Conservation (phyloP, 805 yeast genomes). For the Cyberlindnera mississippiensis region DNA sequence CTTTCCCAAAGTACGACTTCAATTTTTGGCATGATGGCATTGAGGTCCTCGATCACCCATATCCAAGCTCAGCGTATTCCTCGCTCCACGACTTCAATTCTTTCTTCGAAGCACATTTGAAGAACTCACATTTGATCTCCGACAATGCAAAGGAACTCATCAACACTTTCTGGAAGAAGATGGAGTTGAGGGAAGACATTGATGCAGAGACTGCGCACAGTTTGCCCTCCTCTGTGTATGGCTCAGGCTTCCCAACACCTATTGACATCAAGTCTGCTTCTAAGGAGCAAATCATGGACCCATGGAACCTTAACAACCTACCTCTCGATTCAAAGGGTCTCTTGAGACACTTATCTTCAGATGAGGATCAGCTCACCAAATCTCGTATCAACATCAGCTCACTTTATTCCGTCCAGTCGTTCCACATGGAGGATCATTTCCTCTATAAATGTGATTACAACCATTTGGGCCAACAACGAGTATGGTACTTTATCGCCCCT, state of each 20-base stretch:
- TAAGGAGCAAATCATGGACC: constrained; percentile 19
- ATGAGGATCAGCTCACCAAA: constrained; percentile 37
- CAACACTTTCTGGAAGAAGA: constrained; percentile 16
- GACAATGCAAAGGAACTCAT: constrained; percentile 23
- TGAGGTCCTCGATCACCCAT: constrained; percentile 36
- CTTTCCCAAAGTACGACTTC: constrained; percentile 40
- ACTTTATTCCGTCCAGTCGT: constrained; percentile 50
- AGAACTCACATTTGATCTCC: constrained; percentile 29
- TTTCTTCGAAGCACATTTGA: constrained; percentile 52
- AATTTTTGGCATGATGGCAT: constrained; percentile 40
- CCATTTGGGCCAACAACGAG: constrained; percentile 49
- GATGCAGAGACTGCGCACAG: constrained; percentile 36
- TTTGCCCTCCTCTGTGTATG: constrained; percentile 36
- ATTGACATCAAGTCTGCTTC: constrained; percentile 20
- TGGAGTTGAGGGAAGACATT: constrained; percentile 31
- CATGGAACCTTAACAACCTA: constrained; percentile 59
- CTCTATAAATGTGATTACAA: constrained; percentile 49
- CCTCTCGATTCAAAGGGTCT: constrained; percentile 48
- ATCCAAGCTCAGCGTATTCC: constrained; percentile 38
- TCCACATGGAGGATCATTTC: constrained; percentile 61
- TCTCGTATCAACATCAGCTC: constrained; percentile 49
- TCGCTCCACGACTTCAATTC: constrained; percentile 49
- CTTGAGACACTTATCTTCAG: constrained; percentile 41
- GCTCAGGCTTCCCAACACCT: constrained; percentile 33
- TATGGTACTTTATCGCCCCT: constrained; percentile 65